Base-by-base conservation (phyloP, 169 alveolate species). In the Plasmodium sp. region DNA sequence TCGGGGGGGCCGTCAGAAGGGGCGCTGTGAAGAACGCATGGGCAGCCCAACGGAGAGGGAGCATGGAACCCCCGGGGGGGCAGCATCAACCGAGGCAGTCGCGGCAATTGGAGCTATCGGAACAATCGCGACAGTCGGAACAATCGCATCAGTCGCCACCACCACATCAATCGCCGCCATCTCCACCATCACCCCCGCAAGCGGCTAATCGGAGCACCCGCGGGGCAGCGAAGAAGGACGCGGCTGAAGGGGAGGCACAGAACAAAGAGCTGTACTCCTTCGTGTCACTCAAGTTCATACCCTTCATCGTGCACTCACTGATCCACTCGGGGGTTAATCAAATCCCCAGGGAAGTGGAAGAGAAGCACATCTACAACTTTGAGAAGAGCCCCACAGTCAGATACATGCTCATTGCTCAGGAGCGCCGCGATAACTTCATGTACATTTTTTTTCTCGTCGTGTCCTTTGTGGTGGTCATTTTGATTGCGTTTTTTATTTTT, bases 311-410 rank as follows among this genome's bases (percentile, higher is more conserved):
- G 67, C 12, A 48, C 41, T 36, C 93, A 75, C 81, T 79, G 10
- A 18, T 31, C 9, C 81, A 39, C 22, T 18, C 84, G 62, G 73
- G 75, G 43, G 71, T 2, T 56, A 86, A 31, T 41, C 5, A 18
- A 14, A 58, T 16, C 10, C 91, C 79, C 27, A 39, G 36, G 16
- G 43, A 77, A 31, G 54, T 75, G 58, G 33, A 16, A 27, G 84
- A 41, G 22, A 79, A 22, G 5, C 86, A 86, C 36, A 18, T 41
- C 7, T 86, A 74, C 43, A 77, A 75, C n/a, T 86, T 77, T 77
- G 93, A 86, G 54, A 75, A 86, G 22, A 86, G 93, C 56, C 93
- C 93, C 14, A 74, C 83, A 14, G 45, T 86, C 5, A 45, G 85
- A 75, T 56, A 86, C 56, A 48, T 86, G 86, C 58, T 86, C 33